A percentile compares a stretch with the other conserved stretches of the same genome.
Conservation (phyloP, 495 filamentous ascomycete species). For the Penicillium turbatum region DNA sequence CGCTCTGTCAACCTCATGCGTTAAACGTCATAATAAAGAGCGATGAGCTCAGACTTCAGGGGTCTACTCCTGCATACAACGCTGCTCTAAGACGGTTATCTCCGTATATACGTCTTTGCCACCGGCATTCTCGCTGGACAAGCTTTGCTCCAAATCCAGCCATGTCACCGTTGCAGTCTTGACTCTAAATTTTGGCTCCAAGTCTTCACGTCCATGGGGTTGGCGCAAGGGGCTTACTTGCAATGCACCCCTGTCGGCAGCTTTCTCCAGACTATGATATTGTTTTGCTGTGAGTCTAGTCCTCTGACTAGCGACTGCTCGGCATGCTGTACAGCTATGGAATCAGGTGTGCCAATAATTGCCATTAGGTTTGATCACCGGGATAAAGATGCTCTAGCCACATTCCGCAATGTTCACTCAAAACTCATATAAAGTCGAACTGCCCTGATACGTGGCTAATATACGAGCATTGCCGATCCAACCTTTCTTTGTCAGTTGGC, state of each 20-base stretch:
- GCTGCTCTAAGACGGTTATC: too few relatives aligned
- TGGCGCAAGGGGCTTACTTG: not conserved
- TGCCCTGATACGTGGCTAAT: not conserved
- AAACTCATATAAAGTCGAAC: not conserved
- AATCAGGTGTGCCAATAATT: not conserved
- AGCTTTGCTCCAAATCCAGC: not conserved
- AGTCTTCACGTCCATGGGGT: not conserved
- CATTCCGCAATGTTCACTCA: not conserved
- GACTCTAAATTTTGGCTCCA: not conserved
- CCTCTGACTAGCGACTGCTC: not conserved
- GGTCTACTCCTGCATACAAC: too few relatives aligned
- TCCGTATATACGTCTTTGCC: not conserved
- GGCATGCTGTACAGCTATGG: not conserved
- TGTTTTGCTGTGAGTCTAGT: not conserved
- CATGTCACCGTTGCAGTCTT: not conserved
- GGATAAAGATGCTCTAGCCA: not conserved
- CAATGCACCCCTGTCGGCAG: not conserved
- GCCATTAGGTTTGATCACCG: not conserved
- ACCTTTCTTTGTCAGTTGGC: not conserved
- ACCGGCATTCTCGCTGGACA: not conserved
- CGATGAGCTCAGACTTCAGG: not conserved
- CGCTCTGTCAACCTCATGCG: too few relatives aligned
- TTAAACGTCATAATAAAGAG: not conserved
- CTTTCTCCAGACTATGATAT: not conserved
- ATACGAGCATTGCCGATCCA: not conserved